A percentile compares a stretch with the other conserved stretches of the same genome.
Conservation (phyloP, 225 moss, liverwort and hornwort genomes). For the Pseudisothecium myosuroides region DNA sequence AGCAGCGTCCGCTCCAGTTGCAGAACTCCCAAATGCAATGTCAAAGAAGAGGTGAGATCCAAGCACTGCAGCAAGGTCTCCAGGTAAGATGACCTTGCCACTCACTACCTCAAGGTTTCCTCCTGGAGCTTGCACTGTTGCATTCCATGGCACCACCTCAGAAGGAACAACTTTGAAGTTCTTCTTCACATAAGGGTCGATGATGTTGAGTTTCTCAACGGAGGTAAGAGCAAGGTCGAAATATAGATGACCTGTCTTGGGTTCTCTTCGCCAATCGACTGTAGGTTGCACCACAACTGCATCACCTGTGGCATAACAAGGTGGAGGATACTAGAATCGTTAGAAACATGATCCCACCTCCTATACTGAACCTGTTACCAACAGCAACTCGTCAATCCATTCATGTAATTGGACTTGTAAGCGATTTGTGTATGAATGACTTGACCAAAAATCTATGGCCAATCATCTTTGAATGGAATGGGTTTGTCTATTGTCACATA, state of each 20-base stretch:
- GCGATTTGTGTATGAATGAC: not conserved
- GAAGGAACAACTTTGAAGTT: constrained; percentile 33
- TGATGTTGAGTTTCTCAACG: constrained; percentile 43
- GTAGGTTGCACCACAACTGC: constrained; percentile 55
- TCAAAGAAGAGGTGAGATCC: constrained; percentile 54
- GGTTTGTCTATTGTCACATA: not conserved
- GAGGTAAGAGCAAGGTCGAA: constrained; percentile 64
- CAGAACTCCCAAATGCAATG: constrained; percentile 34
- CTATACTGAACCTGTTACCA: not conserved
- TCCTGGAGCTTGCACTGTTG: constrained; percentile 36
- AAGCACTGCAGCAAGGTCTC: constrained; percentile 66
- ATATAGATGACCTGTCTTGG: constrained; percentile 50
- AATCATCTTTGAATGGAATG: not conserved
- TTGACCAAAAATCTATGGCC: not conserved
- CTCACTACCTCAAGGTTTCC: constrained; percentile 53
- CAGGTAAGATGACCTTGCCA: constrained; percentile 61
- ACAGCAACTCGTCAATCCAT: not conserved
- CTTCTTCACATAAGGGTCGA: constrained; percentile 27
- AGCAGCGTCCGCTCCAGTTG: constrained; percentile 16
- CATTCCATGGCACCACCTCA: constrained; percentile 34
- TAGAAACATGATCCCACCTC: not conserved
- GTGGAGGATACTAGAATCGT: not conserved
- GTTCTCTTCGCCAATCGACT: constrained; percentile 62
- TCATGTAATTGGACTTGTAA: not conserved
- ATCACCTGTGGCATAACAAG: constrained; percentile 56